phyloP scores from a whole-genome alignment of 1,139 yeast species.

The Geotrichum aggregatum region DNA sequence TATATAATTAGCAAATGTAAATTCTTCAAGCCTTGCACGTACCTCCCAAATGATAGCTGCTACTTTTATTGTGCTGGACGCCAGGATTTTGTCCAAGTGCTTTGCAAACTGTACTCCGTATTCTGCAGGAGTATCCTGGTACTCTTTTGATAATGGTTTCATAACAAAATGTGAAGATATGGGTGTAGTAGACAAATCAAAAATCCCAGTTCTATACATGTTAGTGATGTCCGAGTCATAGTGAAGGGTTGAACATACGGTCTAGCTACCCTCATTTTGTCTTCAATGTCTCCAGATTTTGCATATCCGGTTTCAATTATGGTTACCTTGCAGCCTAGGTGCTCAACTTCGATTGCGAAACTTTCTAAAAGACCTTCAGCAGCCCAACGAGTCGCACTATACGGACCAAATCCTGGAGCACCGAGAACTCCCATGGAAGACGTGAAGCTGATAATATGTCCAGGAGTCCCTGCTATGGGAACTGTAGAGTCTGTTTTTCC shows the following conservation, averaged over 20 bases:
- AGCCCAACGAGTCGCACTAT: slow-evolving; percentile 23
- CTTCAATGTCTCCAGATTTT: slow-evolving; percentile 17
- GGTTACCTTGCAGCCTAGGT: slow-evolving; percentile 21
- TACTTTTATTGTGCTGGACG: slow-evolving; percentile 20
- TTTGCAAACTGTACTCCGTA: slow-evolving; percentile 22
- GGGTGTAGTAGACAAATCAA: slow-evolving; percentile 15
- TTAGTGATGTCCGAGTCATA: not conserved
- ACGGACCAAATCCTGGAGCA: slow-evolving; percentile 23
- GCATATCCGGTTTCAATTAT: slow-evolving; percentile 22
- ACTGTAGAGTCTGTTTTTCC: slow-evolving; percentile 2
- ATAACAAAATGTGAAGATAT: slow-evolving; percentile 22
- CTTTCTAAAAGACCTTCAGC: slow-evolving; percentile 22
- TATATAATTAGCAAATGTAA: slow-evolving; percentile 20
- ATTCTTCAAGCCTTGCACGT: not conserved
- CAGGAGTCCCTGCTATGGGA: slow-evolving; percentile 14
- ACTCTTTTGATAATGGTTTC: slow-evolving; percentile 17
- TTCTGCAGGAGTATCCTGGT: slow-evolving; percentile 22
- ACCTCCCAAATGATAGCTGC: slow-evolving; percentile 23
- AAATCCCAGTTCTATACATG: slow-evolving; percentile 17
- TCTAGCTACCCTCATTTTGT: slow-evolving; percentile 14
- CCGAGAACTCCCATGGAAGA: slow-evolving; percentile 23
- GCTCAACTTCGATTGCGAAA: slow-evolving; percentile 21
- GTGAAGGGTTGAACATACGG: slow-evolving; percentile 14
- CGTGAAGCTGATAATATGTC: slow-evolving; percentile 21
- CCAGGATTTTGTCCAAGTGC: slow-evolving; percentile 20